These are phyloP conservation scores for Garcia nutans DNA, from an alignment of 345 rosid genomes.

Conservation along the genomic window DNA sequence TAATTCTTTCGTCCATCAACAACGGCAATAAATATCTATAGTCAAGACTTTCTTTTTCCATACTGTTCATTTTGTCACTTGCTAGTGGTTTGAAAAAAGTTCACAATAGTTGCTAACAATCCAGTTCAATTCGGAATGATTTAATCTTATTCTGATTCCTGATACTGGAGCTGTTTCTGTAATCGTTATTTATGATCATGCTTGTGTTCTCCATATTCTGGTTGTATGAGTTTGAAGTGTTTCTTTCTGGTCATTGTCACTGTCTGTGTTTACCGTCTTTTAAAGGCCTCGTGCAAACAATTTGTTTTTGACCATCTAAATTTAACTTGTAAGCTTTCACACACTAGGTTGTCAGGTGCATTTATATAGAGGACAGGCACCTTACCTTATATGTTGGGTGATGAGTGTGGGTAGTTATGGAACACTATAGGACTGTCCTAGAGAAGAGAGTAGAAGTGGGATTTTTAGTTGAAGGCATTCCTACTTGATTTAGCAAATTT, in stretches of 20 bases:
- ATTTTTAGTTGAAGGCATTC: neutral
- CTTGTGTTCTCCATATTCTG: too few species aligned
- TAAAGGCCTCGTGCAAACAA: neutral
- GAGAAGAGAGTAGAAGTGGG: neutral
- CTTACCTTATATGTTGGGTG: neutral
- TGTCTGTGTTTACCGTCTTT: neutral
- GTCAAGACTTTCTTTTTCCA: too few species aligned
- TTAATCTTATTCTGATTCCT: too few species aligned
- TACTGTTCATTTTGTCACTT: too few species aligned
- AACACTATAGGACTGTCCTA: neutral
- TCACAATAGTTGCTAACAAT: too few species aligned
- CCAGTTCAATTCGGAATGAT: too few species aligned
- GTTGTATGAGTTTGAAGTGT: neutral
- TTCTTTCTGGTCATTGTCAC: neutral
- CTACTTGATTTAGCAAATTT: neutral
- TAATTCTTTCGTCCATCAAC: too few species aligned
- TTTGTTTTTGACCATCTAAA: neutral
- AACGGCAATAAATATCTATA: too few species aligned
- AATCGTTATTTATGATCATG: too few species aligned
- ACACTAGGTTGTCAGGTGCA: neutral
- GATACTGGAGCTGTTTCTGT: too few species aligned
- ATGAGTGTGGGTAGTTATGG: neutral
- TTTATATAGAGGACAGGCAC: neutral
- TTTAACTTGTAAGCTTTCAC: neutral
- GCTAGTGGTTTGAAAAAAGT: too few species aligned